Base-by-base conservation (phyloP, 257 asterid genomes). In the Mitragyna speciosa region DNA sequence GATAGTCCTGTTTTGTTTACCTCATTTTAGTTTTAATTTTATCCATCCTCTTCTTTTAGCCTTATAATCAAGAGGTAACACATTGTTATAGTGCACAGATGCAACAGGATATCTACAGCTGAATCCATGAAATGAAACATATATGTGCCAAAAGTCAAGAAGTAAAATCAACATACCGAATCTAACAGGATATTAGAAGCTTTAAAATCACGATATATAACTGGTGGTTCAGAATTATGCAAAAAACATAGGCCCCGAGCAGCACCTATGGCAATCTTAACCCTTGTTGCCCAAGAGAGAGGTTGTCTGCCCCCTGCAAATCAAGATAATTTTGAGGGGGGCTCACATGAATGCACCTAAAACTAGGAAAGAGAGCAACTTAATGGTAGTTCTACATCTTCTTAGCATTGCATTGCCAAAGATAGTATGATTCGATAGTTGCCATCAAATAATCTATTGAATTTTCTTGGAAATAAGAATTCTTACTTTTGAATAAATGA, bases 121-220 rank as follows among this genome's bases (percentile, higher is more conserved):
- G 61, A 65, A 43, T 54, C 24, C 61, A 19, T 17, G 61, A 54
- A 54, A 69, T 36, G 70, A 24, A 65, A 22, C 14, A 47, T 10
- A 3, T 48, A 2, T 19, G 67, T 48, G 33, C 20, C 76, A 17
- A 41, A 43, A 58, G 10, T 7, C 9, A 58, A 6, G 39, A 67
- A 45, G 31, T 45, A 69, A 43, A 52, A 12, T 6, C 30, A 8
- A 31, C 79, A 39, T 78, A 87, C 90, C 82, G 64, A 30, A 69
- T 87, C 90, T 76, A 87, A 75, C 76, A 87, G 88, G 71, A 87
- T 82, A 72, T 87, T 87, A 6, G 90, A 87, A 36, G 90, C 83
- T 72, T 87, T 87, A 78, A 87, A 84, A 75, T 87, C 89, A n/a
- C 89, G 88, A 67, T 87, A 87, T 74, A 87, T 87, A 43, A 87